Evolutionary conservation across 129 eudicot species (phyloP).

Genomic region (Helichrysum umbraculigerum): DNA sequence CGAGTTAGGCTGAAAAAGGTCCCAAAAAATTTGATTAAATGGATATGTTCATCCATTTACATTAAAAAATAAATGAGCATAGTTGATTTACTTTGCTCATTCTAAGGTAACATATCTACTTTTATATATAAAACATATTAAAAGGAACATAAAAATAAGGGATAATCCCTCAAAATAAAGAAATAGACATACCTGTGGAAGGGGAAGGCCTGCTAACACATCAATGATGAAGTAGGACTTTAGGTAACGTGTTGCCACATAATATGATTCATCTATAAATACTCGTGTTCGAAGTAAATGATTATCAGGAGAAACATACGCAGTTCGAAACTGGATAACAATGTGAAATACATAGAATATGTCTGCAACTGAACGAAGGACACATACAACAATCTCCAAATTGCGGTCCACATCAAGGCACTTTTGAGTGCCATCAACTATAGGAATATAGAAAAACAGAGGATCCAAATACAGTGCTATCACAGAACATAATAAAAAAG

Average conservation of each 20-base stretch:
- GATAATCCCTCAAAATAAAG: too few relatives aligned
- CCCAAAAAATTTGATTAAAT: too few relatives aligned
- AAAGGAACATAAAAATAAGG: too few relatives aligned
- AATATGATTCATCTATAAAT: too few relatives aligned
- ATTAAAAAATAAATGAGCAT: too few relatives aligned
- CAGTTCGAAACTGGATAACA: slow-evolving; percentile 29
- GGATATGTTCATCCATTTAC: too few relatives aligned
- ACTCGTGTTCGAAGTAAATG: neutral
- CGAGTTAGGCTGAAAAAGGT: too few relatives aligned
- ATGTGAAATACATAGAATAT: slow-evolving; percentile 25
- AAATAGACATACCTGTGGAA: slow-evolving; percentile 36
- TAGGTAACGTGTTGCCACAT: slow-evolving; percentile 37
- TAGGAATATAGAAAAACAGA: slow-evolving; percentile 42
- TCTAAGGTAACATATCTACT: too few relatives aligned
- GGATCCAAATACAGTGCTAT: slow-evolving; percentile 44
- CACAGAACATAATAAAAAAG: slow-evolving; percentile 35
- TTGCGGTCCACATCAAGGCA: slow-evolving; percentile 37
- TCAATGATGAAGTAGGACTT: slow-evolving; percentile 36
- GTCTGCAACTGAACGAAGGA: slow-evolving; percentile 32
- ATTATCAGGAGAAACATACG: slow-evolving; percentile 12
- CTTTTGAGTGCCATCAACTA: slow-evolving; percentile 30
- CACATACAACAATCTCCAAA: slow-evolving; percentile 20
- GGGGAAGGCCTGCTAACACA: slow-evolving; percentile 41
- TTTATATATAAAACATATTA: too few relatives aligned
- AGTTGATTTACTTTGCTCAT: too few relatives aligned